Evolutionary conservation across 2,329 filamentous ascomycete species (phyloP).

Genomic region (Aureobasidium pullulans): DNA sequence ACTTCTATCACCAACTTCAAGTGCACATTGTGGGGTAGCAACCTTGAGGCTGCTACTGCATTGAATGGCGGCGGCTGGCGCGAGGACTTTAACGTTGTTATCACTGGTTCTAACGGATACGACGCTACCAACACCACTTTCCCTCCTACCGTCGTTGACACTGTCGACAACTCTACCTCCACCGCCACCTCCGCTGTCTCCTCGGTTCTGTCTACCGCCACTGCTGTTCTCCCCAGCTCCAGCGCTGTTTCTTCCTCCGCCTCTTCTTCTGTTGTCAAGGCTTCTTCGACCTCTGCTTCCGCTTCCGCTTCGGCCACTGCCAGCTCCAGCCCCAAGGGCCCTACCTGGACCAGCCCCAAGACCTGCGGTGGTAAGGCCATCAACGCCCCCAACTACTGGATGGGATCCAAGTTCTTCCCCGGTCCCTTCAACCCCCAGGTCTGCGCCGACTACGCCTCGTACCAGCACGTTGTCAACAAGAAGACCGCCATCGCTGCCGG

Average conservation of each 20-base stretch:
- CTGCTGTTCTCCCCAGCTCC: neutral
- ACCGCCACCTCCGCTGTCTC: neutral
- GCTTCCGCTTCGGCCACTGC: neutral
- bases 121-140: conserved; percentile 16
- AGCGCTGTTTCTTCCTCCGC: neutral
- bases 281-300: neutral
- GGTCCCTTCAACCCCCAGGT: conserved; percentile 22
- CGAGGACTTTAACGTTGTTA: conserved; percentile 16
- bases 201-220: neutral
- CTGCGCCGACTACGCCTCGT: conserved; percentile 21
- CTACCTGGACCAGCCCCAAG: conserved; percentile 24
- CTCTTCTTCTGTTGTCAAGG: neutral
- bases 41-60: conserved; percentile 16
- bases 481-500: conserved; percentile 13
- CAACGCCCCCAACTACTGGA: conserved; percentile 15
- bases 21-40: conserved; percentile 26
- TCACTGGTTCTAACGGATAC: conserved; percentile 18
- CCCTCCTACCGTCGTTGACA: neutral
- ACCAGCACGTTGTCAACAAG: conserved; percentile 19
- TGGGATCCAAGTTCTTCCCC: conserved; percentile 22
- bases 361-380: conserved; percentile 18
- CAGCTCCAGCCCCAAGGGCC: conserved; percentile 17
- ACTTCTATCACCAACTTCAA: conserved; percentile 29
- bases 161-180: conserved; percentile 8
- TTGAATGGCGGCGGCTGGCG: neutral